Evolutionary conservation across 2,329 filamentous ascomycete genomes (phyloP).

Genomic region (Anthostomella pinea): DNA sequence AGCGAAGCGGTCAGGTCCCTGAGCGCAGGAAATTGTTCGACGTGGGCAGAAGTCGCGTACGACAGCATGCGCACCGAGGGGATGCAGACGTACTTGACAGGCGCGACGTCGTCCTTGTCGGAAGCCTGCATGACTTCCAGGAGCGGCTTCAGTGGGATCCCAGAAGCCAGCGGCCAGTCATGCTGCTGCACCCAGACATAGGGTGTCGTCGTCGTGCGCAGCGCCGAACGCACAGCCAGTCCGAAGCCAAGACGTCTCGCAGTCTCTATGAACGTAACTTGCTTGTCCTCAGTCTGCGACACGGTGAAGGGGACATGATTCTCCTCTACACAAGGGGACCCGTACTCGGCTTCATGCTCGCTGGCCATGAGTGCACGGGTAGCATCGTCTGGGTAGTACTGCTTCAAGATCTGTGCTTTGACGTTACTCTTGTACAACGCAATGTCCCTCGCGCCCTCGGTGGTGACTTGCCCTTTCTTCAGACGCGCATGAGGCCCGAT

Average conservation of each 20-base stretch:
- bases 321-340: slow-evolving; percentile 34
- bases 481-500: slow-evolving; percentile 42
- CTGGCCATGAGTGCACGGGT: slow-evolving; percentile 11
- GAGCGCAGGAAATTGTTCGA: slow-evolving; percentile 40
- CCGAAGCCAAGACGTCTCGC: slow-evolving; percentile 49
- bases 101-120: slow-evolving; percentile 27
- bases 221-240: slow-evolving; percentile 49
- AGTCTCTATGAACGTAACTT: slow-evolving; percentile 49
- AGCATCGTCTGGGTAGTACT: slow-evolving; percentile 19
- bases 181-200: slow-evolving; percentile 59
- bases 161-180: slow-evolving; percentile 49
- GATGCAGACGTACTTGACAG: slow-evolving; percentile 52
- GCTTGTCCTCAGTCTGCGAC: slow-evolving; percentile 32
- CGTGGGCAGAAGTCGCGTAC: slow-evolving; percentile 48
- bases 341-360: slow-evolving; percentile 45
- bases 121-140: slow-evolving; percentile 44
- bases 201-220: slow-evolving; percentile 44
- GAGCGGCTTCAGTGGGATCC: slow-evolving; percentile 43
- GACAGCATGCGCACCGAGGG: slow-evolving; percentile 50
- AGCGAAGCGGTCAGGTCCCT: slow-evolving; percentile 40
- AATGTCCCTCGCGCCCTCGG: slow-evolving; percentile 41
- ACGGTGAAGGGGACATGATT: slow-evolving; percentile 39
- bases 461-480: slow-evolving; percentile 53
- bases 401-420: slow-evolving; percentile 37
- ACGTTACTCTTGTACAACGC: slow-evolving; percentile 46